phyloP scores from a whole-genome alignment of 306 rosid genomes.

The Geum urbanum region DNA sequence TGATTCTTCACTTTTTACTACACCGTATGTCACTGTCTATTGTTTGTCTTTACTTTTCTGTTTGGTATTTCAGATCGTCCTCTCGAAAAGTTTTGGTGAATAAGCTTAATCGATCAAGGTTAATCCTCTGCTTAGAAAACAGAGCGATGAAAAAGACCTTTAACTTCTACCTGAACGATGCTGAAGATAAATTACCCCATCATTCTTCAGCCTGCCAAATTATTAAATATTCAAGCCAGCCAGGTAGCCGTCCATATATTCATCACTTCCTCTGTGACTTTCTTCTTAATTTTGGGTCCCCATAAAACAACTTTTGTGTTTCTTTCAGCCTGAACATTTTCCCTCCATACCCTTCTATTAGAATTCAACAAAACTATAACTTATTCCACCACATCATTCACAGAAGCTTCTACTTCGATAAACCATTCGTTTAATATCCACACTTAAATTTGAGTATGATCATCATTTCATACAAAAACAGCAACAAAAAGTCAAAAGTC shows the following conservation, averaged over 20 bases:
- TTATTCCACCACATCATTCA: background rate
- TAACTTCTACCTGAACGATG: background rate
- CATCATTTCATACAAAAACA: background rate
- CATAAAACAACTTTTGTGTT: background rate
- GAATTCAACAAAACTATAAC: background rate
- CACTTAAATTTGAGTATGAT: background rate
- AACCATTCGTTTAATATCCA: background rate
- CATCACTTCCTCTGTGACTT: no score
- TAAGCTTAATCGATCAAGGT: no score
- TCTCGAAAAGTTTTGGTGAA: background rate
- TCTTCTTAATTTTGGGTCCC: background rate
- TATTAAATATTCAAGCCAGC: background rate
- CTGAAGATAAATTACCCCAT: background rate
- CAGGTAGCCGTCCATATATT: no score
- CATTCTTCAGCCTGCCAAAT: background rate
- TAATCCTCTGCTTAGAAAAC: no score
- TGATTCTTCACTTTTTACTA: background rate
- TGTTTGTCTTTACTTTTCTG: background rate
- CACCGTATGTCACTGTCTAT: background rate
- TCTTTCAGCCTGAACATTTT: background rate
- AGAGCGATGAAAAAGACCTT: background rate
- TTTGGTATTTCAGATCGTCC: background rate
- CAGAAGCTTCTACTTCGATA: slow-evolving; percentile 18
- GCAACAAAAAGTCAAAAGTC: slow-evolving; percentile 10
- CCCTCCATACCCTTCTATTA: background rate